Base-by-base conservation (phyloP, 306 rosid species). In the Cicer arietinum region DNA sequence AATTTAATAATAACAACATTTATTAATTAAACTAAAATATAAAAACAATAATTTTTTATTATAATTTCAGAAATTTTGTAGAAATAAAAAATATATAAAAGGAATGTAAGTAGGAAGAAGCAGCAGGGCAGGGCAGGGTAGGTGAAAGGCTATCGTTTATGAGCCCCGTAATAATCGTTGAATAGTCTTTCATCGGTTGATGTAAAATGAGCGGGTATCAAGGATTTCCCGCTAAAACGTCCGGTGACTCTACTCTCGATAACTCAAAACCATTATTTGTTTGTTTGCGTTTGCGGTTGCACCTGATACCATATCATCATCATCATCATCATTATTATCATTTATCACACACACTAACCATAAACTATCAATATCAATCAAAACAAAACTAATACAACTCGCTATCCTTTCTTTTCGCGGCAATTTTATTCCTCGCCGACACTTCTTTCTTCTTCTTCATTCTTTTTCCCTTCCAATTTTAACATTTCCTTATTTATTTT, bases 171-270 rank as follows among this genome's bases (percentile, higher is more conserved):
- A 85, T 18, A 81, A 78, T 82, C 84, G 88, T 86, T 76, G 17
- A 61, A n/a, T 16, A 40, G 76, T 9, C 22, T 68, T 14, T 59
- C 10, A 65, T 77, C 44, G 73, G 73, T 67, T 60, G 60, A 57
- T 35, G 74, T 8, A 65, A 74, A 18, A 48, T 17, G 54, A 79
- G 79, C 89, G 88, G 77, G 58, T 74, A 70, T 82, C 83, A 51
- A 14, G 86, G 81, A 78, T 85, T 86, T 87, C 89, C 90, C 88
- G 90, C 87, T 66, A 82, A 86, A 89, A 69, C 71, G 48, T 77
- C 76, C 80, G 83, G 80, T 86, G 54, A 48, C 67, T 70, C 82
- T 6, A 11, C 64, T 66, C 75, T 41, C 65, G 56, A 35, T n/a
- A 69, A 37, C 75, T 12, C 14, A 75, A 69, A 7, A 30, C 10